These are phyloP conservation scores for Leccinum pellstonianum DNA, from an alignment of 768 basidiomycete genomes.

Conservation along the genomic window DNA sequence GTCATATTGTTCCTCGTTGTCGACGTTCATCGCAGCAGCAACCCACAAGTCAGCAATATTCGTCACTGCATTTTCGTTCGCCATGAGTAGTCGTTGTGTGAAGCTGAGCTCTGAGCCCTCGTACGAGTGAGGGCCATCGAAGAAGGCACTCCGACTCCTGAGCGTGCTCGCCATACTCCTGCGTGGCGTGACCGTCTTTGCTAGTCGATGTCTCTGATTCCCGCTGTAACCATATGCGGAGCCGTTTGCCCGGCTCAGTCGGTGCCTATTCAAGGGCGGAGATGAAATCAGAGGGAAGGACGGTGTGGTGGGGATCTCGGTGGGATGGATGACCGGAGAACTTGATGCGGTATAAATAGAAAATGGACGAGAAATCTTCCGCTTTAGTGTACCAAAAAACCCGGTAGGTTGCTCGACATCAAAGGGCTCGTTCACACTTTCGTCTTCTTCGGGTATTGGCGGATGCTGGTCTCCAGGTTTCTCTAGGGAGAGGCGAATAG, in stretches of 20 bases:
- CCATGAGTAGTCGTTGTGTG: conserved; percentile 83
- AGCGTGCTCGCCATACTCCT: conserved; percentile 55
- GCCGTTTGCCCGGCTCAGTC: conserved; percentile 61
- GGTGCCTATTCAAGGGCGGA: conserved; percentile 42
- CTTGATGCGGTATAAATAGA: conserved; percentile 60
- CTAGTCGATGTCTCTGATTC: conserved; percentile 51
- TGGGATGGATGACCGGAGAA: conserved; percentile 40
- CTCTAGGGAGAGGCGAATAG: conserved; percentile 80
- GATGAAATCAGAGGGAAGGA: conserved; percentile 49
- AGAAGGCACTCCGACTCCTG: conserved; percentile 49
- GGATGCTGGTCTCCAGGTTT: conserved; percentile 50
- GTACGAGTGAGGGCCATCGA: conserved; percentile 41
- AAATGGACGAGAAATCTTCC: conserved; percentile 52
- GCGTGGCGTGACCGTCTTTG: conserved; percentile 48
- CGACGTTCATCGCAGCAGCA: conserved; percentile 92
- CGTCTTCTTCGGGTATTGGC: conserved; percentile 70
- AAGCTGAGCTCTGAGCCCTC: conserved; percentile 70
- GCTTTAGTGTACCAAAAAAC: conserved; percentile 42
- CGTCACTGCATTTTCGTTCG: conserved; percentile 93
- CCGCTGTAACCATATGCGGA: conserved; percentile 79
- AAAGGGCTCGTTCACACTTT: conserved; percentile 44
- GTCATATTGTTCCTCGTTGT: conserved; percentile 79
- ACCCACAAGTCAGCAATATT: conserved; percentile 98
- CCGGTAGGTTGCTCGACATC: conserved; percentile 38
- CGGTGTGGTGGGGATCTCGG: conserved; percentile 33